Evolutionary conservation across 352 stramenopile species (phyloP), one percentile per base, ranked within the genome.

Genomic region (Phytophthora sp.): DNA sequence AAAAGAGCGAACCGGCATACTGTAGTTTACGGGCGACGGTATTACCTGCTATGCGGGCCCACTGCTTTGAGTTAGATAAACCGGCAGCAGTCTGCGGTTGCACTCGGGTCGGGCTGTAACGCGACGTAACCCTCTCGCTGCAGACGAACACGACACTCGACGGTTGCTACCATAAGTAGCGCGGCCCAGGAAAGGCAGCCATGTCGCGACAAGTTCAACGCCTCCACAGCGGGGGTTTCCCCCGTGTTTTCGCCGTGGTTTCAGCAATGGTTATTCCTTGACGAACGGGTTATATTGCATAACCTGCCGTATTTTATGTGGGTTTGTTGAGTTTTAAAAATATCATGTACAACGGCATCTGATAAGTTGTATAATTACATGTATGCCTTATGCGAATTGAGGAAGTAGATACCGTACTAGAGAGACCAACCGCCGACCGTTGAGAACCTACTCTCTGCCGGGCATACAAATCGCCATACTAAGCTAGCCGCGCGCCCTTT

Each of bases 351-450:
- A n/a, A n/a, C n/a, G n/a, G n/a, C n/a, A n/a, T n/a, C n/a, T n/a
- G 4, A 36, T 49, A 23, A 16, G 38, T 5, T 57, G 30, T 33
- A 15, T 7, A 18, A 49, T 3, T 58, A 18, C 6, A 58, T 58
- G 18, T 49, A 27, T 36, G 39, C 27, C 35, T 20, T 18, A 15
- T 15, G 13, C 38, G 3, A 12, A 5, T 26, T 49, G 24, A 38
- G 21, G 27, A 46, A 24, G 13, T 9, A 4, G 20, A 29, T 54
- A 29, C 15, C 26, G 57, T 59, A 60, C 29, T 56, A 23, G 65
- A 59, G 62, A 64, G 62, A 49, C 33, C 57, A 72, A 74, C 66
- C 41, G 66, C 61, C 56, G 62, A 61, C 67, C 66, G 66, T 74
- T 74, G 61, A 65, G 26, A 27, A 51, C 24, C 5, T 27, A 18